These are phyloP conservation scores for Penstemon davidsonii DNA, from an alignment of 257 asterid genomes.

Conservation along the genomic window DNA sequence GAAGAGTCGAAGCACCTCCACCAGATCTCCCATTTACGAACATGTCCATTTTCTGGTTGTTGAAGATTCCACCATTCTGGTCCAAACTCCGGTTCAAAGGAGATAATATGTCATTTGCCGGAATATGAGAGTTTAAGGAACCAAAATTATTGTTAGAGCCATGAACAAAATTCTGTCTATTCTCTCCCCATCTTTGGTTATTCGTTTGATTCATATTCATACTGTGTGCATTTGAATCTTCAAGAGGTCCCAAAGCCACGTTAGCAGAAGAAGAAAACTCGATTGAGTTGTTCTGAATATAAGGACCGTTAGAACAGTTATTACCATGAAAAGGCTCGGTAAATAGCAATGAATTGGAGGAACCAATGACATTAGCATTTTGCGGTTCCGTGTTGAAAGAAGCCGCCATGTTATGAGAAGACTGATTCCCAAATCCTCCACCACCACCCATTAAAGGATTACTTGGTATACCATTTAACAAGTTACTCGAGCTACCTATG, in stretches of 20 bases:
- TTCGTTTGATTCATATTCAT: constrained; percentile 32
- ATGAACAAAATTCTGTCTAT: constrained; percentile 38
- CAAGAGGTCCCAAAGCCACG: constrained; percentile 41
- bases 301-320: constrained; percentile 37
- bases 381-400: constrained; percentile 54
- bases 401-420: constrained; percentile 47
- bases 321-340: constrained; percentile 46
- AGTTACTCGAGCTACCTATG: constrained; percentile 40
- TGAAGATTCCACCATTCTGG: constrained; percentile 31
- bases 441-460: constrained; percentile 38
- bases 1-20: constrained; percentile 42
- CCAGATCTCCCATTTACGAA: constrained; percentile 38
- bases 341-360: constrained; percentile 41
- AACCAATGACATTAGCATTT: constrained; percentile 35
- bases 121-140: constrained; percentile 40
- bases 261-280: constrained; percentile 43
- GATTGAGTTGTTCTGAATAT: constrained; percentile 40
- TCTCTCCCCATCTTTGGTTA: constrained; percentile 47
- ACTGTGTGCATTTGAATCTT: constrained; percentile 34
- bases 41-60: constrained; percentile 44
- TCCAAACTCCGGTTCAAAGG: constrained; percentile 33
- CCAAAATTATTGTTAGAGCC: constrained; percentile 35
- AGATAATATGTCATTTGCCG: constrained; percentile 35
- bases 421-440: constrained; percentile 50
- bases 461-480: constrained; percentile 36